Percentiles rank a stretch among this genome's conserved stretches.
phyloP scores from a whole-genome alignment of 345 rosid species.

The Eucalyptus erythrocorys region DNA sequence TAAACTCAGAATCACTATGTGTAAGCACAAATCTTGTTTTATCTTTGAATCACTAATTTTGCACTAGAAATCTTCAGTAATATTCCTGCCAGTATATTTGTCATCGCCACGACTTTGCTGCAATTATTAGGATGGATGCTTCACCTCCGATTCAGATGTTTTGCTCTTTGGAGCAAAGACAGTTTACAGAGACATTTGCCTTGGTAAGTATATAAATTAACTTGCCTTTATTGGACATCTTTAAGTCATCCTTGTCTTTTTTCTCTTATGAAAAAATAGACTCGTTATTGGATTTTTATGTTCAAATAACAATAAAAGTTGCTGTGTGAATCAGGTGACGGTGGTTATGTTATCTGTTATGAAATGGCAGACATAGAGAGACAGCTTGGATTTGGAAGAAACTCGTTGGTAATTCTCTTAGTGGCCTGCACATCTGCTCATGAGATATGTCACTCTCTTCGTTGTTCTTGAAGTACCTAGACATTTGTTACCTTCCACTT shows the following conservation, averaged over 20 bases:
- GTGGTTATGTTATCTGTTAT: constrained; percentile 77
- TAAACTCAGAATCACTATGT: constrained; percentile 77
- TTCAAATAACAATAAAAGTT: not conserved
- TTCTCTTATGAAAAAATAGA: not conserved
- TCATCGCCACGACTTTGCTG: not conserved
- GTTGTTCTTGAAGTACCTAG: not conserved
- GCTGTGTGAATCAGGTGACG: constrained; percentile 49
- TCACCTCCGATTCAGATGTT: constrained; percentile 82
- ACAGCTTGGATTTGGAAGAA: constrained; percentile 84
- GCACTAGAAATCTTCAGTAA: not conserved
- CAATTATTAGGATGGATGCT: constrained; percentile 77
- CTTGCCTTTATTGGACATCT: not conserved
- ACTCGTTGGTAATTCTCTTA: constrained; percentile 58
- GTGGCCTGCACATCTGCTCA: constrained; percentile 1
- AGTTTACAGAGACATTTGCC: constrained; percentile 85
- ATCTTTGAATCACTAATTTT: not conserved
- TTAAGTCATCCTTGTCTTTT: not conserved
- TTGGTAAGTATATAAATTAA: constrained; percentile 29
- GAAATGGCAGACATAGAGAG: constrained; percentile 83
- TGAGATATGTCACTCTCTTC: not conserved
- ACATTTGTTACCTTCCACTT: not conserved
- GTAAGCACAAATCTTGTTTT: constrained; percentile 27
- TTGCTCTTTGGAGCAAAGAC: constrained; percentile 94
- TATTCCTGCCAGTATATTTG: not conserved
- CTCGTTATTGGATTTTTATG: not conserved